Conservation (phyloP, 306 rosid genomes). For the Castanea mollissima region DNA sequence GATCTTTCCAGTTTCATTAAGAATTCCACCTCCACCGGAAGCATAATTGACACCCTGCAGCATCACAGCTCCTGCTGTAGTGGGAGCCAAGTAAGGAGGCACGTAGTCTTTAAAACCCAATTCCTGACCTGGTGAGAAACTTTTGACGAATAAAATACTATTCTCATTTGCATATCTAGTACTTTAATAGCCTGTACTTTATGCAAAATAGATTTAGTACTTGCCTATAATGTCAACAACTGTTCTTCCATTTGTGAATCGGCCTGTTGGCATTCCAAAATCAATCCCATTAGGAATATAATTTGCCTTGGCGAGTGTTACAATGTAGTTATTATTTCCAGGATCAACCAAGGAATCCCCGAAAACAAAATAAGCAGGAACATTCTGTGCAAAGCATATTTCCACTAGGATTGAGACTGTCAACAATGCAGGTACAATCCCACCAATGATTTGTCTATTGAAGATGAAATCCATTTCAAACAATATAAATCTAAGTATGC, state of each 20-base stretch:
- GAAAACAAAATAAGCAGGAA: conserved; percentile 61
- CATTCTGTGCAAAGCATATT: conserved; percentile 10
- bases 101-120: conserved; percentile 37
- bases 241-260: too few species aligned
- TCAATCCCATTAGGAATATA: conserved; percentile 61
- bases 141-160: background rate
- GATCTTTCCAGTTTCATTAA: conserved; percentile 52
- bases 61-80: conserved; percentile 47
- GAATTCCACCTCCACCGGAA: conserved; percentile 74
- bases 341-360: conserved; percentile 74
- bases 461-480: background rate
- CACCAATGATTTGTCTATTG: too few species aligned
- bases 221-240: too few species aligned
- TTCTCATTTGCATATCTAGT: background rate
- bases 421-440: too few species aligned
- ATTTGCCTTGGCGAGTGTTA: conserved; percentile 54
- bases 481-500: background rate
- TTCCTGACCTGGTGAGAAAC: conserved; percentile 42
- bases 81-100: conserved; percentile 66
- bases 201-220: background rate
- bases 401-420: too few species aligned
- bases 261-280: conserved; percentile 48
- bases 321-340: conserved; percentile 66
- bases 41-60: conserved; percentile 74
- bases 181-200: background rate